Evolutionary conservation across 345 rosid genomes (phyloP).

Genomic region (Viola odorata): DNA sequence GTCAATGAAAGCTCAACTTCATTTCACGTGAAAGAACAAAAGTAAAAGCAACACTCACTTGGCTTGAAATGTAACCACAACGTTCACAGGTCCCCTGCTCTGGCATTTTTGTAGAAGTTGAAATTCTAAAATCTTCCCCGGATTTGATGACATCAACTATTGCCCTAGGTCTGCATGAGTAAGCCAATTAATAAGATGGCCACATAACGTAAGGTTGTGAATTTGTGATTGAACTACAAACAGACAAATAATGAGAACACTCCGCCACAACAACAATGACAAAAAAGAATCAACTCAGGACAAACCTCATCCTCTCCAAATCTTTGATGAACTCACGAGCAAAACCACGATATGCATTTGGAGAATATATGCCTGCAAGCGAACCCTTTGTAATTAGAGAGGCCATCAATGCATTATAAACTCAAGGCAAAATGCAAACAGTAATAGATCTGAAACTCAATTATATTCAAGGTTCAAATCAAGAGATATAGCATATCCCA

Average conservation of each 20-base stretch:
- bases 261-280: background rate
- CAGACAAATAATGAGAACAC: background rate
- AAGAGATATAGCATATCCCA: too few relatives aligned
- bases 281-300: background rate
- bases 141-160: conserved; percentile 82
- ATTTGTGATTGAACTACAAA: background rate
- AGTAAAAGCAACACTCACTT: conserved; percentile 41
- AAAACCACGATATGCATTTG: conserved; percentile 92
- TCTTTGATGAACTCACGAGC: conserved; percentile 97
- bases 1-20: background rate
- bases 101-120: conserved; percentile 81
- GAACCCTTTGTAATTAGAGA: background rate
- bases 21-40: background rate
- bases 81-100: conserved; percentile 93
- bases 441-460: too few relatives aligned
- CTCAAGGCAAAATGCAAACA: background rate
- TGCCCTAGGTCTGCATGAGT: conserved; percentile 73
- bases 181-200: background rate
- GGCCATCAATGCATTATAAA: background rate
- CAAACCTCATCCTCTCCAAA: conserved; percentile 84
- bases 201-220: too few relatives aligned
- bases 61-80: conserved; percentile 94
- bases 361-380: conserved; percentile 81
- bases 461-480: too few relatives aligned
- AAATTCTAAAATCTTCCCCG: conserved; percentile 82